These are phyloP conservation scores for Candida lessepsii DNA, from an alignment of 805 yeast species.

Conservation along the genomic window DNA sequence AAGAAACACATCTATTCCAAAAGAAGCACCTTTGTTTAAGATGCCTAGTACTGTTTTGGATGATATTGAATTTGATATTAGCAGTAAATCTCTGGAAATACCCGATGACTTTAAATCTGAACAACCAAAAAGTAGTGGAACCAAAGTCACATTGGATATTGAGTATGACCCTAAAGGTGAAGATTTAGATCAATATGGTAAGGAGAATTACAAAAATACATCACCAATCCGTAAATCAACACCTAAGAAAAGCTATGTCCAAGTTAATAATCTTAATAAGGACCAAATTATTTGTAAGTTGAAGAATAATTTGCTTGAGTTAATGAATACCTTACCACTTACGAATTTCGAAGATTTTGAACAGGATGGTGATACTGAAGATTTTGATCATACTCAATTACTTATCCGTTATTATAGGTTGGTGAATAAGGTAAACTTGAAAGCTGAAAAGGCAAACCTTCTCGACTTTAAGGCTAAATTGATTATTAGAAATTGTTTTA, in stretches of 20 bases:
- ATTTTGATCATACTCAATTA: conserved; percentile 2
- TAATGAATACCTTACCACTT: background rate
- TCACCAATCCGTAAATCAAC: conserved; percentile 9
- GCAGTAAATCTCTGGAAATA: background rate
- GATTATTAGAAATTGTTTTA: conserved; percentile 9
- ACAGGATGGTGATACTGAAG: background rate
- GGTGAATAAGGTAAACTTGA: conserved; percentile 8
- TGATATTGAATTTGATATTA: conserved; percentile 3
- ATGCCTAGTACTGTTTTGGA: too few relatives aligned
- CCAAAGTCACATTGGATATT: background rate
- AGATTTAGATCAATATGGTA: conserved; percentile 5
- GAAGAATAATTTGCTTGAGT: background rate
- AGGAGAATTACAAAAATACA: conserved; percentile 8
- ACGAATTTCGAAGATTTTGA: background rate
- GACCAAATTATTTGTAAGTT: background rate
- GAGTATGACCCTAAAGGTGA: background rate
- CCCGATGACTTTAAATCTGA: too few relatives aligned
- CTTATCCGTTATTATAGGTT: conserved; percentile 9
- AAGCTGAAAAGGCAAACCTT: conserved; percentile 2
- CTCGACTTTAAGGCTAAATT: conserved; percentile 10
- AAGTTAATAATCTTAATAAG: background rate
- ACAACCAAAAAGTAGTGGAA: background rate
- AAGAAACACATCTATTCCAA: background rate
- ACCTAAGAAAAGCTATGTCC: background rate
- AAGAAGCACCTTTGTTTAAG: background rate